These are phyloP conservation scores for Hygrocybe punicea DNA, from an alignment of 768 basidiomycete species.

Conservation along the genomic window DNA sequence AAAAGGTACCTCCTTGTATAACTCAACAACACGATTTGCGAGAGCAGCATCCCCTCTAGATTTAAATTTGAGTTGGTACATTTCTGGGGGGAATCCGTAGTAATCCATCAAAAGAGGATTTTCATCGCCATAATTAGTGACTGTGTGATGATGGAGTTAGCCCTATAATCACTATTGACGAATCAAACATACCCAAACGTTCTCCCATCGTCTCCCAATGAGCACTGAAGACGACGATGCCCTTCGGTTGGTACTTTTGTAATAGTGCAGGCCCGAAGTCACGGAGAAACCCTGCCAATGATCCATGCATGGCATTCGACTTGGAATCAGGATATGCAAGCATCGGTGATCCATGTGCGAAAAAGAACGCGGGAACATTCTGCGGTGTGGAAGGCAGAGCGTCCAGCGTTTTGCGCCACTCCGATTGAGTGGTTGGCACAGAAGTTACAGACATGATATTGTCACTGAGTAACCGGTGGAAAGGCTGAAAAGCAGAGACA, in stretches of 20 bases:
- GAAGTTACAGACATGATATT: neutral
- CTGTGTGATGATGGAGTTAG: slow-evolving; percentile 32
- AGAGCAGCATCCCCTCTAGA: slow-evolving; percentile 60
- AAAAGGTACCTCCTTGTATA: slow-evolving; percentile 49
- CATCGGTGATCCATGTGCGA: slow-evolving; percentile 64
- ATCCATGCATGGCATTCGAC: slow-evolving; percentile 45
- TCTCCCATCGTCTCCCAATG: slow-evolving; percentile 71
- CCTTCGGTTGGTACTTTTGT: slow-evolving; percentile 70
- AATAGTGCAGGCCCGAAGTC: slow-evolving; percentile 64
- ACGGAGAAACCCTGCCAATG: slow-evolving; percentile 55
- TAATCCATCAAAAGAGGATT: slow-evolving; percentile 77
- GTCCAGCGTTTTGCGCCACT: slow-evolving; percentile 54
- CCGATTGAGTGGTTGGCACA: slow-evolving; percentile 34
- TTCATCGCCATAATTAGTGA: slow-evolving; percentile 73
- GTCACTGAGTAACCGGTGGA: neutral
- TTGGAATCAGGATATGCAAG: slow-evolving; percentile 40
- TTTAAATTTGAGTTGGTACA: slow-evolving; percentile 65
- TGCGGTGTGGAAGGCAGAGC: slow-evolving; percentile 52
- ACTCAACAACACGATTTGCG: slow-evolving; percentile 55
- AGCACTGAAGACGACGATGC: slow-evolving; percentile 78
- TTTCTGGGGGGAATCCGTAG: slow-evolving; percentile 57
- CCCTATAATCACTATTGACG: neutral
- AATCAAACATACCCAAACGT: slow-evolving; percentile 46
- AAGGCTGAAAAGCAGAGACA: neutral
- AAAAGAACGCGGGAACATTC: slow-evolving; percentile 75